phyloP scores from a whole-genome alignment of 169 alveolate species.

The Amoebophrya sp. region DNA sequence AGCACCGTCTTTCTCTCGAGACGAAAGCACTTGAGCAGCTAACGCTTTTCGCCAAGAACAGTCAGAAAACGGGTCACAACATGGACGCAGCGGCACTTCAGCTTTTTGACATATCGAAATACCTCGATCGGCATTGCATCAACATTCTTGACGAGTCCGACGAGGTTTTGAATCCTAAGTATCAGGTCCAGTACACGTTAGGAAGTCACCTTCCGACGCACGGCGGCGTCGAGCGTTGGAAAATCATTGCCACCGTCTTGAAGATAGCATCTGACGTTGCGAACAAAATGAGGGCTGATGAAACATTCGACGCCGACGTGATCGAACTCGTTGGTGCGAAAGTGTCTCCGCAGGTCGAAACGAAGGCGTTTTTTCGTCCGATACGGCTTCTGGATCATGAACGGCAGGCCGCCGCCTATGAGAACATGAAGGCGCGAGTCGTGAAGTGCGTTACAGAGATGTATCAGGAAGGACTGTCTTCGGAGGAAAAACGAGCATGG shows the following conservation, averaged over 20 bases:
- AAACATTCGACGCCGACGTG: neutral
- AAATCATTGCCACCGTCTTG: neutral
- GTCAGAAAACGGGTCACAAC: neutral
- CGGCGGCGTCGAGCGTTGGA: neutral
- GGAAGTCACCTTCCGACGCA: neutral
- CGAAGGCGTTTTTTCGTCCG: neutral
- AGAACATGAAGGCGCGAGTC: neutral
- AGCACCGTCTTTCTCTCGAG: neutral
- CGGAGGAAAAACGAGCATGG: neutral
- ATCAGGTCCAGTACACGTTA: neutral
- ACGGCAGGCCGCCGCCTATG: neutral
- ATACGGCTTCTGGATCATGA: neutral
- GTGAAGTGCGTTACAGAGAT: neutral
- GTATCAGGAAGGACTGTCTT: neutral
- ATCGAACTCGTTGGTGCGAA: neutral
- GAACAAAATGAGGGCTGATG: neutral
- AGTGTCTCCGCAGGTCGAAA: neutral
- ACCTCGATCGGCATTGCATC: neutral
- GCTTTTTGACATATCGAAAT: neutral
- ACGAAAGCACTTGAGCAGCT: neutral
- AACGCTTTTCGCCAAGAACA: neutral
- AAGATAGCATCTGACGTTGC: neutral
- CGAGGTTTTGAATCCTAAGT: neutral
- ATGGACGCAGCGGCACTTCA: neutral
- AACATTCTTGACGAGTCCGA: neutral